A percentile compares a stretch with the other conserved stretches of the same genome.
Evolutionary conservation across 208 protist species (phyloP).

Genomic region (Phytomonas sp.): DNA sequence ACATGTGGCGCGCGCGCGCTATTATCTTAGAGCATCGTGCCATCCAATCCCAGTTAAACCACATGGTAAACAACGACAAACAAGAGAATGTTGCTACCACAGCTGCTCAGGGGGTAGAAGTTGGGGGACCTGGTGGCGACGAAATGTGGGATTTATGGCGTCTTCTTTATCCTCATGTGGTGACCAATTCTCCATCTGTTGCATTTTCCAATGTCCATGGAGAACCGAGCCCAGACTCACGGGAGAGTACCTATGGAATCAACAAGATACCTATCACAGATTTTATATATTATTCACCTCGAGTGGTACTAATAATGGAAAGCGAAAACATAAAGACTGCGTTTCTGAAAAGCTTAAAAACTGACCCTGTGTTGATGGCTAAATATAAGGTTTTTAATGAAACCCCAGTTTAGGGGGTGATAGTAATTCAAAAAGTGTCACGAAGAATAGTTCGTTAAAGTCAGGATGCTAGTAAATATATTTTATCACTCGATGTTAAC

Average conservation of each 20-base stretch:
- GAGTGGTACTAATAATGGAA: constrained; percentile 2
- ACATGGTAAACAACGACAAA: background rate
- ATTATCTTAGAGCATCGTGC: background rate
- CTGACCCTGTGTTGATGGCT: background rate
- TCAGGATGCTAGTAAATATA: background rate
- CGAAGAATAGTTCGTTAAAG: background rate
- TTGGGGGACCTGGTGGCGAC: background rate
- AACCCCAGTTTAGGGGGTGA: background rate
- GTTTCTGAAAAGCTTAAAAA: constrained; percentile 4
- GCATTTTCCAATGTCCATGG: background rate
- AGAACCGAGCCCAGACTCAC: background rate
- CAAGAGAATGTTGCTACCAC: background rate
- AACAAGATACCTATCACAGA: background rate
- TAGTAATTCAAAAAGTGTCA: background rate
- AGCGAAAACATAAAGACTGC: background rate
- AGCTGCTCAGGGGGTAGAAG: background rate
- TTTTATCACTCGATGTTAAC: background rate
- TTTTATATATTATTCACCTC: background rate
- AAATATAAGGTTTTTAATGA: constrained; percentile 4
- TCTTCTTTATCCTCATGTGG: background rate
- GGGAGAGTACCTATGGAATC: background rate
- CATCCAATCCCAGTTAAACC: background rate
- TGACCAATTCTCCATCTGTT: background rate
- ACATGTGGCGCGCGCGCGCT: background rate
- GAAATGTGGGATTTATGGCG: background rate